Conservation (phyloP, 306 rosid species). For the Rosa rugosa region DNA sequence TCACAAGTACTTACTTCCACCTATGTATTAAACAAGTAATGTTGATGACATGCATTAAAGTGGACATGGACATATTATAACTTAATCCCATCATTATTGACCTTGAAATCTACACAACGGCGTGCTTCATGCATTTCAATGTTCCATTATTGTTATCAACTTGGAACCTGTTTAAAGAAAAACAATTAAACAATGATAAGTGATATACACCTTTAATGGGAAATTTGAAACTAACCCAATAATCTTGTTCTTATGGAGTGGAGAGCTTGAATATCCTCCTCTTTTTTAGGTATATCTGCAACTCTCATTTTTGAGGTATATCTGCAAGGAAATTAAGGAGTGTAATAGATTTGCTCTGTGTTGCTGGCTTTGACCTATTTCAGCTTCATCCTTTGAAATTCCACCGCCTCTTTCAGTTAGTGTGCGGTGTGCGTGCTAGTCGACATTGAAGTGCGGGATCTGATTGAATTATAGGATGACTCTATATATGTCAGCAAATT, state of each 20-base stretch:
- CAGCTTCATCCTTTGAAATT: background rate
- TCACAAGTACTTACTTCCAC: background rate
- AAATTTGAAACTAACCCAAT: background rate
- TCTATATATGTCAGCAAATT: background rate
- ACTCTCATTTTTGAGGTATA: background rate
- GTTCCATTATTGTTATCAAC: background rate
- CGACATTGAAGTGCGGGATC: background rate
- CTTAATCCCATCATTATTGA: background rate
- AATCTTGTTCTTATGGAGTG: background rate
- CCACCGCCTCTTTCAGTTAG: background rate
- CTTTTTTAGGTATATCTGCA: background rate
- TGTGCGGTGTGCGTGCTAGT: too few species aligned
- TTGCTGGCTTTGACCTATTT: background rate
- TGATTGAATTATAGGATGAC: background rate
- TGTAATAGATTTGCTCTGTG: background rate
- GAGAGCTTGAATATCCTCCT: background rate
- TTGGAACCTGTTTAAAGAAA: background rate
- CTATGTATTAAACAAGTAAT: background rate
- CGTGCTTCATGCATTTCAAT: slow-evolving; percentile 5
- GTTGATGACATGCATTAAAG: background rate
- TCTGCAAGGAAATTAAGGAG: background rate
- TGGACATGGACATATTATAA: background rate
- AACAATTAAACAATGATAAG: background rate
- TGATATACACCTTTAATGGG: background rate
- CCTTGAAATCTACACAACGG: background rate